These are phyloP conservation scores for Vanrija humicola DNA, from an alignment of 1,284 basidiomycete species.

Conservation along the genomic window DNA sequence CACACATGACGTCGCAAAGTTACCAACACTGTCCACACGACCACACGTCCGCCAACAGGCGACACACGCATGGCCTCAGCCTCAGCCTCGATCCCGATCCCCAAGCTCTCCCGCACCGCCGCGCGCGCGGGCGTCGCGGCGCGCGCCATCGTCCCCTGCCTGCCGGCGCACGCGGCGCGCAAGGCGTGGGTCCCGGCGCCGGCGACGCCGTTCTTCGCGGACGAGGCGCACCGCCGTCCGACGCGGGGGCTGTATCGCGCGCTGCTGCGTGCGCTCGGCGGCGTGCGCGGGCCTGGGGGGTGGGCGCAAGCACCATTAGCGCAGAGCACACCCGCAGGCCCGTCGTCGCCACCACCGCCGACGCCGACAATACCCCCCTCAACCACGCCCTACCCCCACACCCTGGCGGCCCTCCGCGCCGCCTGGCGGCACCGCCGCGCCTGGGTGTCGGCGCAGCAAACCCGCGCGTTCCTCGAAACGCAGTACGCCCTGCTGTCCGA, in stretches of 20 bases:
- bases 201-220: conserved; percentile 60
- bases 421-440: conserved; percentile 21
- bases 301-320: neutral
- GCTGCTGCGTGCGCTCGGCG: conserved; percentile 53
- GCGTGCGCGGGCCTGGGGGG: neutral
- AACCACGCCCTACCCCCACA: neutral
- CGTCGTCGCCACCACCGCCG: neutral
- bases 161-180: too few relatives aligned
- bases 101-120: too few relatives aligned
- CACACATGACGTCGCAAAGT: too few relatives aligned
- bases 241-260: conserved; percentile 70
- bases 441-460: conserved; percentile 15
- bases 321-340: neutral
- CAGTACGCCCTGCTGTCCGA: conserved; percentile 23
- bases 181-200: too few relatives aligned
- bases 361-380: too few relatives aligned
- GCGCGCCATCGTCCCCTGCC: too few relatives aligned
- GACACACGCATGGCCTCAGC: too few relatives aligned
- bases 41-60: too few relatives aligned
- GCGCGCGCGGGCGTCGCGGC: too few relatives aligned
- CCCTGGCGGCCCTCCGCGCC: conserved; percentile 12
- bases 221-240: conserved; percentile 68
- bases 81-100: too few relatives aligned
- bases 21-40: too few relatives aligned
- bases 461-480: conserved; percentile 18